These are phyloP conservation scores for Carex pumila DNA, from an alignment of 176 grass and related monocot genomes.

Conservation along the genomic window DNA sequence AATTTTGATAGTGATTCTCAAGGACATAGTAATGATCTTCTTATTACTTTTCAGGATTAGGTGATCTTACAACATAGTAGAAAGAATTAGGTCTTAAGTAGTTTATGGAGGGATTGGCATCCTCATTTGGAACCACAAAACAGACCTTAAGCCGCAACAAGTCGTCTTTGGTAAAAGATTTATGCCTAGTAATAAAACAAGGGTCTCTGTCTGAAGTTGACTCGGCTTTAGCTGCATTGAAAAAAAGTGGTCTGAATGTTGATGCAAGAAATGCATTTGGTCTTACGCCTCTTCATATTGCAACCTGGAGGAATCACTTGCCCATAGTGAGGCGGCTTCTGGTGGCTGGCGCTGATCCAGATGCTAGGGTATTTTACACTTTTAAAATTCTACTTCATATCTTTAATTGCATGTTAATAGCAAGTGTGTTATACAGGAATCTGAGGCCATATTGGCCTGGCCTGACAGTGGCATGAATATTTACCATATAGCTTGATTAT, in stretches of 20 bases:
- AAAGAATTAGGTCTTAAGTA: neutral
- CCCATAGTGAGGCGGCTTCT: slow-evolving; percentile 75
- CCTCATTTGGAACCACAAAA: slow-evolving; percentile 49
- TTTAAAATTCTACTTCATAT: neutral
- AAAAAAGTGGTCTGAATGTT: slow-evolving; percentile 73
- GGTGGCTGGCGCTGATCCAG: slow-evolving; percentile 79
- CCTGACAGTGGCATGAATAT: neutral
- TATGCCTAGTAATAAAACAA: slow-evolving; percentile 74
- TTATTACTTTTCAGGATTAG: slow-evolving; percentile 2
- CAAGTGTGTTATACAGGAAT: neutral
- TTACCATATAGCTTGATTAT: neutral
- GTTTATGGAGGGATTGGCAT: slow-evolving; percentile 56
- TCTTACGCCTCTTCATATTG: slow-evolving; percentile 88
- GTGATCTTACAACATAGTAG: neutral
- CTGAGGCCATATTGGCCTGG: neutral
- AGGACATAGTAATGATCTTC: neutral
- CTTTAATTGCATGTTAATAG: neutral
- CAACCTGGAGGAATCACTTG: slow-evolving; percentile 96
- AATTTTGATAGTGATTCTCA: neutral
- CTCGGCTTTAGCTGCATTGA: slow-evolving; percentile 63
- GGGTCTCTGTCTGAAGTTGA: slow-evolving; percentile 84
- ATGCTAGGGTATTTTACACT: slow-evolving; percentile 71
- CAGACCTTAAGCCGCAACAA: slow-evolving; percentile 45
- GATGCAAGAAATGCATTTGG: slow-evolving; percentile 87
- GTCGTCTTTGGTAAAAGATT: slow-evolving; percentile 71